Conservation (phyloP, 176 grass and related monocot genomes). For the Coix lacrymajobi region DNA sequence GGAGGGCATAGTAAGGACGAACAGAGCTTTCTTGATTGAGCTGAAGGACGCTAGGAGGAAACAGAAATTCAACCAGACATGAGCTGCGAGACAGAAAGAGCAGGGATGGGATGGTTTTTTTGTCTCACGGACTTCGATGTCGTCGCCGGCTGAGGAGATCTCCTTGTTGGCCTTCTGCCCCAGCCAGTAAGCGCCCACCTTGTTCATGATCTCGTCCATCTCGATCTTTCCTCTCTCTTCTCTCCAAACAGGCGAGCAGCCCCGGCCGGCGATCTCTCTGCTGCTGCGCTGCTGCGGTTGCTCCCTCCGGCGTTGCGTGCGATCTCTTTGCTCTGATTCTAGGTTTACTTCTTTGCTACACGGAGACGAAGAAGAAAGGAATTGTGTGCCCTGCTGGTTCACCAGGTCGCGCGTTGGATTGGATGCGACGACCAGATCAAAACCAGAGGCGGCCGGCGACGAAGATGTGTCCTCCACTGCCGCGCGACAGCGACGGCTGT, state of each 20-base stretch:
- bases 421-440: constrained; percentile 30
- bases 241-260: not conserved
- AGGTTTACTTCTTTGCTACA: not conserved
- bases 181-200: constrained; percentile 68
- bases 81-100: not conserved
- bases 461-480: constrained; percentile 9
- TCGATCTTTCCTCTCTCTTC: not conserved
- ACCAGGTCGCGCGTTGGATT: not conserved
- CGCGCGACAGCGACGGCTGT: constrained; percentile 33
- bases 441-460: constrained; percentile 1
- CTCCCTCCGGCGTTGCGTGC: not conserved
- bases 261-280: not conserved
- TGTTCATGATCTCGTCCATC: constrained; percentile 88
- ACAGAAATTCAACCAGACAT: not conserved
- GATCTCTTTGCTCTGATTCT: not conserved
- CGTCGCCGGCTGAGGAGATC: constrained; percentile 69
- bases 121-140: constrained; percentile 49
- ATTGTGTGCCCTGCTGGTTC: not conserved
- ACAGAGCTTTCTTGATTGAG: not conserved
- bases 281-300: not conserved
- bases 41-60: not conserved
- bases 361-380: not conserved
- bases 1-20: no score
- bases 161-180: constrained; percentile 65
- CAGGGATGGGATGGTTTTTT: not conserved